Base-by-base conservation (phyloP, 208 protist genomes). In the Leishmania major region DNA sequence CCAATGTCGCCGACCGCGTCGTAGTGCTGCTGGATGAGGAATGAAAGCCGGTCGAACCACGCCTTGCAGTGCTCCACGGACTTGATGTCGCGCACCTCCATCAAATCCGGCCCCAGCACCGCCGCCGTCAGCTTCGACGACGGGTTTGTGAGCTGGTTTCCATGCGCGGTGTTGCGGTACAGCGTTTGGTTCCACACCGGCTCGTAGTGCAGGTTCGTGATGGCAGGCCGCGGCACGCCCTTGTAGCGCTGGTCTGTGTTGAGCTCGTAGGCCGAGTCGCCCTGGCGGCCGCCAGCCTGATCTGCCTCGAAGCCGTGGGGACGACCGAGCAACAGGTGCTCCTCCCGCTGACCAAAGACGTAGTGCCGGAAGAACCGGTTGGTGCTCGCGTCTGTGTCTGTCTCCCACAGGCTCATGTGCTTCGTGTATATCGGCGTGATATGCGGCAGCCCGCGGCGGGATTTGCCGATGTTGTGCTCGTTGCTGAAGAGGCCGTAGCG, bases 341-440 rank as follows among this genome's bases (percentile, higher is more conserved):
- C 84, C 84, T 97, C 91, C 1, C 91, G 89, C 80, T 96, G 90
- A 2, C 90, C 91, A 85, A 91, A 93, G 59, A 95, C 88, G 80
- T 96, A 97, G 75, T 76, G 86, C 43, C 93, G 88, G 57, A 96
- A 97, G 74, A 96, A 96, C 31, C 93, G 94, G 62, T 97, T 97
- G 31, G 79, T 96, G 31, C 64, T 90, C 49, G 93, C 93, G 83
- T 97, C 94, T n/a, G 94, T 97, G 85, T 97, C 94, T 5, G 90
- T 94, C 60, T 96, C 93, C 93, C 94, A 97, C 11, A 97, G 86
- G 66, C 87, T 94, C 93, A 96, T 95, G 87, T 97, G 94, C 67
- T 87, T 90, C 22, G 85, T 91, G 85, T 94, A 93, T 25, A 96
- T 79, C 25, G 92, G 94, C 17, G 92, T 96, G 40, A 96, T 93